A percentile compares a stretch with the other conserved stretches of the same genome.
Evolutionary conservation across 2,329 filamentous ascomycete genomes (phyloP).

Genomic region (Penicillium fuscoglaucum): DNA sequence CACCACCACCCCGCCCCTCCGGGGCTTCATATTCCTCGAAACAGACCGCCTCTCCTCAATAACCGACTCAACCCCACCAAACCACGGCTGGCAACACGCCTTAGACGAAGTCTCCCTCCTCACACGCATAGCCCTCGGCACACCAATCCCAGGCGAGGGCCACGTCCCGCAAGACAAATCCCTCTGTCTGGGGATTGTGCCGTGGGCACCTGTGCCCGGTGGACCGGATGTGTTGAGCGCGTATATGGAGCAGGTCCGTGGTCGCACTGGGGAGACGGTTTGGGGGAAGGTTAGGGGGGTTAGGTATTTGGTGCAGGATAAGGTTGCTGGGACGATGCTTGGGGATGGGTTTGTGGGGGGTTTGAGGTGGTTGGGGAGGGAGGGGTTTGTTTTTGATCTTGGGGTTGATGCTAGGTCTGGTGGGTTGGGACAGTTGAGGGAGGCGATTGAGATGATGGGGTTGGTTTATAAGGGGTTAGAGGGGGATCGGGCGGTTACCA

Average conservation of each 20-base stretch:
- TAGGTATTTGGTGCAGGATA: conserved; percentile 79
- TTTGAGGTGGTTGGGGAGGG: conserved; percentile 63
- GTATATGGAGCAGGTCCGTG: conserved; percentile 65
- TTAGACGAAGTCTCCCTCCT: conserved; percentile 72
- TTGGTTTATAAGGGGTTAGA: conserved; percentile 62
- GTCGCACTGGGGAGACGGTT: conserved; percentile 52
- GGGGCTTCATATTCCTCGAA: conserved; percentile 80
- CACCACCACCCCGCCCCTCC: conserved; percentile 37
- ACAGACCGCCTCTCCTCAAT: conserved; percentile 70
- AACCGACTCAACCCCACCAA: conserved; percentile 30
- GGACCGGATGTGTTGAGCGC: conserved; percentile 58
- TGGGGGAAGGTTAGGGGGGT: conserved; percentile 75
- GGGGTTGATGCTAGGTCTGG: conserved; percentile 79
- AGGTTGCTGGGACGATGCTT: conserved; percentile 66
- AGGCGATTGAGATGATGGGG: conserved; percentile 69
- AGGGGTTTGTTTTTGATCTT: conserved; percentile 73
- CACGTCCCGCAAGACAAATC: conserved; percentile 54
- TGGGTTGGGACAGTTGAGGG: conserved; percentile 71
- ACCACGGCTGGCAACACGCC: conserved; percentile 63
- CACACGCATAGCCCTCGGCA: conserved; percentile 63
- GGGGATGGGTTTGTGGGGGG: conserved; percentile 63
- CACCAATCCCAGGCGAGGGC: conserved; percentile 58
- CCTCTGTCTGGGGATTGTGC: conserved; percentile 69
- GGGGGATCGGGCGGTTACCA: conserved; percentile 55
- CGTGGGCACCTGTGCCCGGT: conserved; percentile 81